Conservation (phyloP, 305 asterid species). For the Fraxinus baroniana region DNA sequence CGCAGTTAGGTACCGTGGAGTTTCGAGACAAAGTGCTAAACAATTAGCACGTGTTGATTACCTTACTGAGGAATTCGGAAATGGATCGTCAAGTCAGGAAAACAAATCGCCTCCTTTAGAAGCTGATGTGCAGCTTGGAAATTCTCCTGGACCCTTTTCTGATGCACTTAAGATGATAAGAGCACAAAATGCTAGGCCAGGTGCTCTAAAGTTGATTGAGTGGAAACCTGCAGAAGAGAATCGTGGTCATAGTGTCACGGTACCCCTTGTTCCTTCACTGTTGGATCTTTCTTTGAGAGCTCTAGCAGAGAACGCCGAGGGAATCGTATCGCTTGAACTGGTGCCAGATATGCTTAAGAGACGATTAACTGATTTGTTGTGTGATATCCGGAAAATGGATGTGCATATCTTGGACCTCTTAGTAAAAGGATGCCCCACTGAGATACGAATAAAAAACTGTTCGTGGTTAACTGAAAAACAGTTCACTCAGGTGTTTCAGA, state of each 20-base stretch:
- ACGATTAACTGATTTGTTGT: slow-evolving; percentile 51
- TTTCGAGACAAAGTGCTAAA: slow-evolving; percentile 34
- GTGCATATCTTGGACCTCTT: slow-evolving; percentile 45
- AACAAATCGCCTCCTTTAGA: slow-evolving; percentile 29
- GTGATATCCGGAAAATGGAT: slow-evolving; percentile 60
- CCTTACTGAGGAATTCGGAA: slow-evolving; percentile 16
- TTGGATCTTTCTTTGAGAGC: slow-evolving; percentile 57
- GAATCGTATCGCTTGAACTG: slow-evolving; percentile 56
- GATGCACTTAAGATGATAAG: slow-evolving; percentile 51
- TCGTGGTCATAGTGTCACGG: slow-evolving; percentile 14
- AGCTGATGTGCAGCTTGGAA: slow-evolving; percentile 40
- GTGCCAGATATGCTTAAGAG: slow-evolving; percentile 62
- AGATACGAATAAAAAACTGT: slow-evolving; percentile 62
- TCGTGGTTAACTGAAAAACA: slow-evolving; percentile 67
- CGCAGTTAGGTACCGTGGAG: neutral
- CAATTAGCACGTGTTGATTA: slow-evolving; percentile 44
- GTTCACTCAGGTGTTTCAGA: slow-evolving; percentile 43
- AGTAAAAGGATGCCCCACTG: slow-evolving; percentile 62
- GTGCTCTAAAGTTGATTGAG: slow-evolving; percentile 39
- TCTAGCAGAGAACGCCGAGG: slow-evolving; percentile 61
- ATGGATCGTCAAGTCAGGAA: slow-evolving; percentile 33
- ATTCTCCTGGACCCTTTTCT: slow-evolving; percentile 50
- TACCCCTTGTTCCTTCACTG: slow-evolving; percentile 50
- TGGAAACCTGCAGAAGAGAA: slow-evolving; percentile 46
- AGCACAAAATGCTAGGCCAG: slow-evolving; percentile 32